Base-by-base conservation (phyloP, 2,329 filamentous ascomycete genomes). In the Claviceps maximensis region DNA sequence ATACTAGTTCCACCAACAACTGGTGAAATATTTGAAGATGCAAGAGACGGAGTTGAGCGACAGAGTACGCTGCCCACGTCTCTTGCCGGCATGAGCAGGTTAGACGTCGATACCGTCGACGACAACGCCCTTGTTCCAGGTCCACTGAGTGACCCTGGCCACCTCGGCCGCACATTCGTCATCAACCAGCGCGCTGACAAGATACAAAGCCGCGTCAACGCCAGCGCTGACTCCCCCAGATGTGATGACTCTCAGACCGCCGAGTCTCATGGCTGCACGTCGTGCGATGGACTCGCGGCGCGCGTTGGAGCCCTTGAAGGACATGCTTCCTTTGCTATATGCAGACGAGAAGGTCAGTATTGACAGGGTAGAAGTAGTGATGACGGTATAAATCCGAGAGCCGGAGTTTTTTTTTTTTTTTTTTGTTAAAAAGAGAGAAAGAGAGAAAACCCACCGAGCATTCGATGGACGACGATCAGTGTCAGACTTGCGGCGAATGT, bases 21-120 rank as follows among this genome's bases (percentile, higher is more conserved):
- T 10, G 15, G 41, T 10, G 10, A 15, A 25, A 23, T 21, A 17
- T 15, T 44, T 15, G 41, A 25, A 9, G 23, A 44, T 23, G 4
- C 41, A 10, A 7, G 23, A 17, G 13, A 19, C 31, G 23, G 41
- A 47, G 25, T 40, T 29, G 21, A 38, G 25, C 19, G n/a, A 8
- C 19, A n/a, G 36, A 47, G 49, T 52, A n/a, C n/a, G n/a, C n/a
- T 51, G 53, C 54, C 58, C 57, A 56, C 49, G 4, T 53, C 51
- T 8, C 9, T 27, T 49, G 61, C 62, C 62, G 58, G 61, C 58
- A 63, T 62, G 50, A 54, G 41, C 56, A 29, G 21, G 59, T 59
- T 63, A 91, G 68, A 93, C 86, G 71, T 93, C 87, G 67, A 90
- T 82, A 58, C 86, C 86, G 67, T 91, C 86, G 61, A 91, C 84